These are phyloP conservation scores for Aspergillus intermedius DNA, from an alignment of 2,329 filamentous ascomycete species.

Conservation along the genomic window DNA sequence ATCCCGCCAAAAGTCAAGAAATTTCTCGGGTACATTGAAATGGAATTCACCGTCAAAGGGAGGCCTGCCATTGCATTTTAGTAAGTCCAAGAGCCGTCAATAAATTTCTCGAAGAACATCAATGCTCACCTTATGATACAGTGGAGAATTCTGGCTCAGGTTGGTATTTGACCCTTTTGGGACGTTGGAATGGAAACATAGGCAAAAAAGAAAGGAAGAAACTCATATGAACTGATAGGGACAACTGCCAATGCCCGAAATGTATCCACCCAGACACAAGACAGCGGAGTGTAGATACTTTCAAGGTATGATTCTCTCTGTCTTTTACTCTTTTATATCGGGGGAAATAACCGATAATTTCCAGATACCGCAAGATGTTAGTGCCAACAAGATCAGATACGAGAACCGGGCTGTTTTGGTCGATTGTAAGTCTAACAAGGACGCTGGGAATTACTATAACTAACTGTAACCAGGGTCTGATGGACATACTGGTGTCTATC, in stretches of 20 bases:
- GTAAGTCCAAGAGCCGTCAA: not conserved
- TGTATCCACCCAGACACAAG: slow-evolving; percentile 66
- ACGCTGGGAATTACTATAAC: not conserved
- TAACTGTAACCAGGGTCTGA: slow-evolving; percentile 53
- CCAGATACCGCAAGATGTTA: slow-evolving; percentile 45
- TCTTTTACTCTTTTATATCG: not conserved
- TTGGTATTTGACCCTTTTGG: slow-evolving; percentile 1
- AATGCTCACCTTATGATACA: not conserved
- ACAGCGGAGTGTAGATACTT: slow-evolving; percentile 63
- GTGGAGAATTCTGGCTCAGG: slow-evolving; percentile 16
- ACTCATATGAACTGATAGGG: slow-evolving; percentile 41
- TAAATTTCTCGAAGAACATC: not conserved
- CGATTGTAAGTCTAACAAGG: slow-evolving; percentile 38
- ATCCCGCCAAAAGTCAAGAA: too few species aligned
- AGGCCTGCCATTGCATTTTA: not conserved
- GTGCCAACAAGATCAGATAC: slow-evolving; percentile 24
- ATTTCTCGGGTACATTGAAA: too few species aligned
- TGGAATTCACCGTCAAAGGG: not conserved
- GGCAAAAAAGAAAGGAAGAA: not conserved
- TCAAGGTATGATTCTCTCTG: slow-evolving; percentile 47
- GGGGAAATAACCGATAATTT: not conserved
- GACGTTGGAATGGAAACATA: not conserved
- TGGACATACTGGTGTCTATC: slow-evolving; percentile 62
- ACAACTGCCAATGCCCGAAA: slow-evolving; percentile 63
- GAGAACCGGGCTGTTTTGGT: slow-evolving; percentile 40